These are phyloP conservation scores for Thymus mandschuricus DNA, from an alignment of 257 asterid species.

Conservation along the genomic window DNA sequence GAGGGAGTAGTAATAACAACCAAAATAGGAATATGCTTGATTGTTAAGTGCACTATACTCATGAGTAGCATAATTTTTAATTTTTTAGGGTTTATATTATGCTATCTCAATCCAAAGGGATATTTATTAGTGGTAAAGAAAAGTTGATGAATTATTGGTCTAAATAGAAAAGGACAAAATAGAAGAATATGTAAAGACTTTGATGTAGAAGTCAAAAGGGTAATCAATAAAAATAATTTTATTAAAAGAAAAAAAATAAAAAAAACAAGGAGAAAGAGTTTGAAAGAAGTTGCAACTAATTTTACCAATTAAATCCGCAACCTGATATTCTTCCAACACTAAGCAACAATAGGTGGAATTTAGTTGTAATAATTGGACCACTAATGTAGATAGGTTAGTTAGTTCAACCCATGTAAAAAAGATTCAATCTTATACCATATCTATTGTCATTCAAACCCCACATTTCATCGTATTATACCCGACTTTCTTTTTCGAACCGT, in stretches of 20 bases:
- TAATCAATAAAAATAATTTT: background rate
- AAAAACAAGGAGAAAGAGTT: conserved; percentile 25
- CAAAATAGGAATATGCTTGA: too few species aligned
- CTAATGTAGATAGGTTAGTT: conserved; percentile 16
- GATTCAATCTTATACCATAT: conserved; percentile 21
- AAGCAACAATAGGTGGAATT: conserved; percentile 38
- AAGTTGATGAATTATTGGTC: background rate
- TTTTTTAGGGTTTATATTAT: background rate
- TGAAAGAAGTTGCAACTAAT: conserved; percentile 55
- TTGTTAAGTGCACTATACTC: too few species aligned
- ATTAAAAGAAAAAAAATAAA: background rate
- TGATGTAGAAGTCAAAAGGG: conserved; percentile 35
- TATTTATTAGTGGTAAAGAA: background rate
- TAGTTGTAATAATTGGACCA: conserved; percentile 42
- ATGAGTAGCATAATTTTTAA: background rate
- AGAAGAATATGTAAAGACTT: conserved; percentile 18
- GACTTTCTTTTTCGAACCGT: too few species aligned
- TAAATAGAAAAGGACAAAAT: conserved; percentile 13
- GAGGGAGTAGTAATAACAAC: too few species aligned
- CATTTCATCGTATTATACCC: too few species aligned
- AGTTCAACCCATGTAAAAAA: conserved; percentile 35
- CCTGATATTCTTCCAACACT: conserved; percentile 30
- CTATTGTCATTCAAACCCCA: background rate
- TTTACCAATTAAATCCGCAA: conserved; percentile 40
- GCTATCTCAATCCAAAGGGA: background rate